These are phyloP conservation scores for Prunus mume DNA, from an alignment of 306 rosid genomes.

Conservation along the genomic window DNA sequence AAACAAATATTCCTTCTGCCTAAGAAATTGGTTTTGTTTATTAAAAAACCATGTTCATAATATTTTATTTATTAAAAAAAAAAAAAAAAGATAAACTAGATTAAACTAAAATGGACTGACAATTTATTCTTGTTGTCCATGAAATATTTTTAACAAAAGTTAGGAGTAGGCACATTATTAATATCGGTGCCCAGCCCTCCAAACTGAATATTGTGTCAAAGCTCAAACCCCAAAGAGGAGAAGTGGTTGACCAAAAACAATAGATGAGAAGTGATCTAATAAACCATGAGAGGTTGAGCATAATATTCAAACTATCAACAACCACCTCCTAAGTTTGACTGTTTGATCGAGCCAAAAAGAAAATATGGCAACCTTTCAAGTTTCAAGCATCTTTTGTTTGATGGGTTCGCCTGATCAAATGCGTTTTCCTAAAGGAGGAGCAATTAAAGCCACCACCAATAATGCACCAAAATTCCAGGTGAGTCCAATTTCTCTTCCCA, in stretches of 20 bases:
- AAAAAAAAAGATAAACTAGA: too few species aligned
- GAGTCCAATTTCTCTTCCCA: constrained; percentile 29
- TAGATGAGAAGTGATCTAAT: not conserved
- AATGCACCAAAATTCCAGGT: constrained; percentile 25
- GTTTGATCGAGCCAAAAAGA: not conserved
- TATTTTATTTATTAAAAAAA: too few species aligned
- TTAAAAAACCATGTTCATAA: not conserved
- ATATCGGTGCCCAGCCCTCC: too few species aligned
- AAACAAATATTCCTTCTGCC: constrained; percentile 14
- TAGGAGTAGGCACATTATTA: not conserved
- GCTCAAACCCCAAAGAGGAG: not conserved
- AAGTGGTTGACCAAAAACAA: too few species aligned
- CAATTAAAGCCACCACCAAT: constrained; percentile 31
- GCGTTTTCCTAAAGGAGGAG: constrained; percentile 4
- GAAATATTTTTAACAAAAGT: not conserved
- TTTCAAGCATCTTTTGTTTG: constrained; percentile 14
- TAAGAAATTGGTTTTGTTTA: not conserved
- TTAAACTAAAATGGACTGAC: not conserved
- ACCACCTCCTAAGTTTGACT: too few species aligned
- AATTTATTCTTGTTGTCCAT: not conserved
- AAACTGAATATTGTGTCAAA: not conserved
- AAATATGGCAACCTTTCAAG: constrained; percentile 40
- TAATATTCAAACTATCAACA: not conserved
- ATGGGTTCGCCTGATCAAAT: constrained; percentile 22
- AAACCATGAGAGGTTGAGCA: not conserved